Base-by-base conservation (phyloP, 148 eudicot species). In the Rhododendron simsii region DNA sequence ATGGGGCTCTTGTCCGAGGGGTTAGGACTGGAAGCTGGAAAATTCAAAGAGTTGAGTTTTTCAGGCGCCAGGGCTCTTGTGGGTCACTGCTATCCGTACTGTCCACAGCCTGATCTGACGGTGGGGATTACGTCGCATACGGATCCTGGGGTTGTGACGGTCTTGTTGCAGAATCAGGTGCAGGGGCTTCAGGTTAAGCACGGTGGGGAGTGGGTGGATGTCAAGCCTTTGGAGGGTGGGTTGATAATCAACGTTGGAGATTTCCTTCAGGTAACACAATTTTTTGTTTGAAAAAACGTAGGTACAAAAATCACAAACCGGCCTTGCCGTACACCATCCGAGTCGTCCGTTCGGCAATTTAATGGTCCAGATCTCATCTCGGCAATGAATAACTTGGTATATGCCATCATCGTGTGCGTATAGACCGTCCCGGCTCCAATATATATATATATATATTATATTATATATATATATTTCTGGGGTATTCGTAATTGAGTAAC, bases 241-340 rank as follows among this genome's bases (percentile, higher is more conserved):
- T 47, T 88, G 39, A 83, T 88, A 5, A 20, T 88, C 13, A 88
- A 88, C 71, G 83, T 88, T 9, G 90, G 90, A 82, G 90, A 88
- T 78, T 47, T 83, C 57, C 86, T 83, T 79, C 90, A 86, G 88
- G 90, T 86, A 88, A 85, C 33, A 12, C 50, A 47, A 76, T 20
- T 76, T 33, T 14, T 3, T 14, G 10, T 15, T 35, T 1, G 10
- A 1, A 6, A 33, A 71, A 12, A 5, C 16, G 5, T 9, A 47
- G 10, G 50, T 47, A 47, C 10, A 47, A 47, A 47, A 47, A 5
- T 41, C 44, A 41, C 7, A 0, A 41, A 41, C 7, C 0, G 44
- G 44, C 44, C 44, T 0, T 39, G 44, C 6, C 5, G 44, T 5
- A 5, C 6, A 39, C 6, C 6, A 5, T 39, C 6, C 44, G 6